Evolutionary conservation across 345 rosid genomes (phyloP), one percentile per base, ranked within the genome.

Genomic region (Bruguiera sexangula): DNA sequence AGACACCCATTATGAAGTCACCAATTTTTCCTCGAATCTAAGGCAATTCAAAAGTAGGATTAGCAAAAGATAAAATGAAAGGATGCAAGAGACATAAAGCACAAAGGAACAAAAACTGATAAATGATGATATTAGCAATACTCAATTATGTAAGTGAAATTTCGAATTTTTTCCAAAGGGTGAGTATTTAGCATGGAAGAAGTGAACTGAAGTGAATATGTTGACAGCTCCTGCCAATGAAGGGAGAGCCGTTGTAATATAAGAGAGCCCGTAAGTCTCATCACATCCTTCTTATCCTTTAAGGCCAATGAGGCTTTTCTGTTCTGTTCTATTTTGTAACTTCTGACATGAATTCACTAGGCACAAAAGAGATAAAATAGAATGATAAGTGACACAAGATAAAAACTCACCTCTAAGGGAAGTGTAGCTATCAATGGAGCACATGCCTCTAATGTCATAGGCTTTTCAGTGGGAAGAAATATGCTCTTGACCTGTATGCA

Each of bases 401-500:
- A 20, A 26, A 62, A 67, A 81, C 77, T 72, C 66, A 85, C 96
- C 91, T 95, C 98, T 80, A 95, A 81, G 73, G 98, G 97, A 76
- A 95, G 96, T 30, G 97, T 95, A 67, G 98, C 97, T 77, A 95
- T 90, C 79, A 92, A 74, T 30, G 99, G 99, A 66, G 99, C 98
- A 79, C 92, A 92, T 16, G 83, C 84, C 56, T 92, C 91, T 53
- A 61, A 80, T 1, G 89, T 84, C 89, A 92, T 81, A 34, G 84
- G 62, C 79, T 88, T 90, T 65, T 88, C 96, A 0, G 92, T 76
- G 36, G 97, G 89, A 69, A 95, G 86, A 81, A 73, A 86, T 70
- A 95, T 66, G 39, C 88, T 85, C 73, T 95, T 95, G 65, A 95
- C 99, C 98, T 95, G 85, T 70, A 60, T 4, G 62, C 63, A 61